Conservation (phyloP, 164 flowering plant species). For the Magnolia sinica region DNA sequence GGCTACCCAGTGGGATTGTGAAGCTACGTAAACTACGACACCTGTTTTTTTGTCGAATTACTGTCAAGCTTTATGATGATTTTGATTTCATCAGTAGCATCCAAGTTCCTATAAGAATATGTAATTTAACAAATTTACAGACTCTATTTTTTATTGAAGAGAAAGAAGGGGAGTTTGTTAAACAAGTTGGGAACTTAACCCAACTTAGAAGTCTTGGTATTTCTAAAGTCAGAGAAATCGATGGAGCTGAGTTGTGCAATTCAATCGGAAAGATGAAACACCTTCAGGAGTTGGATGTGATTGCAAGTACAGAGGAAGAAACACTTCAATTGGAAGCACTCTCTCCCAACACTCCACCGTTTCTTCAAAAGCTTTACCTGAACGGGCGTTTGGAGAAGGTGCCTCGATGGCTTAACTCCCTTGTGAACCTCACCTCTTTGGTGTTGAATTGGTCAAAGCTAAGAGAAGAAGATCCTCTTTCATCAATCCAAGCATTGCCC, state of each 20-base stretch:
- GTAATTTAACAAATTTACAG: not conserved
- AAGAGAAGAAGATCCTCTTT: conserved; percentile 18
- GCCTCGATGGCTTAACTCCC: conserved; percentile 30
- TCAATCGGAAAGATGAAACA: too few species aligned
- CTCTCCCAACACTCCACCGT: not conserved
- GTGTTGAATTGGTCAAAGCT: conserved; percentile 18
- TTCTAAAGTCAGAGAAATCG: not conserved
- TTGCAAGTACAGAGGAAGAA: not conserved
- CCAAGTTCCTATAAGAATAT: not conserved
- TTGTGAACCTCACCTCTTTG: conserved; percentile 24
- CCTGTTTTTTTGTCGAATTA: not conserved
- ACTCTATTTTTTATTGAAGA: not conserved
- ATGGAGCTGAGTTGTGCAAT: not conserved
- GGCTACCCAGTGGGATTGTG: not conserved
- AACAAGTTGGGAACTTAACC: not conserved
- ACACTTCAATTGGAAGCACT: not conserved
- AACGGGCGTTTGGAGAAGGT: conserved; percentile 21
- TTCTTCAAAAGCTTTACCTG: conserved; percentile 31
- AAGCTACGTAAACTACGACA: not conserved
- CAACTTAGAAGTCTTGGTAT: not conserved
- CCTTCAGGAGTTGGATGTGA: too few species aligned
- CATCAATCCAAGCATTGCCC: conserved; percentile 21
- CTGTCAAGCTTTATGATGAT: not conserved
- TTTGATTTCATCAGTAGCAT: not conserved
- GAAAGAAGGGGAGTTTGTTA: not conserved